Conservation (phyloP, 495 filamentous ascomycete species). For the Aspergillus nidulans region DNA sequence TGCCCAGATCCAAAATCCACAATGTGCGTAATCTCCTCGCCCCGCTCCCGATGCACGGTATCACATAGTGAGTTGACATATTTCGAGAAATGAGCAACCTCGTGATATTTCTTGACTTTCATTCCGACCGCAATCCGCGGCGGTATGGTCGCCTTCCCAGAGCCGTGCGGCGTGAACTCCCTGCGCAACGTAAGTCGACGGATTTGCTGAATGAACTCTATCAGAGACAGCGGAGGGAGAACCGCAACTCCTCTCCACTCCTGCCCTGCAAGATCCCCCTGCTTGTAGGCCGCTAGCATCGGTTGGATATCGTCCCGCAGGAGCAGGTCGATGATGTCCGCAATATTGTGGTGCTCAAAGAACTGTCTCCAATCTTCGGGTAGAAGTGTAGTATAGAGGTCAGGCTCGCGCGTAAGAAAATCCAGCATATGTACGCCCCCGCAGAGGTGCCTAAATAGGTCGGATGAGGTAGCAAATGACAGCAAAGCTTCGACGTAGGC, state of each 20-base stretch:
- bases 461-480: slow-evolving; percentile 65
- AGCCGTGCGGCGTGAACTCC: slow-evolving; percentile 41
- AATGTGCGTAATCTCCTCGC: slow-evolving; percentile 69
- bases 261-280: slow-evolving; percentile 7
- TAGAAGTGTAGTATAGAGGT: slow-evolving; percentile 69
- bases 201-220: slow-evolving; percentile 71
- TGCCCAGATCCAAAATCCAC: slow-evolving; percentile 96
- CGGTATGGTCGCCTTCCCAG: slow-evolving; percentile 47
- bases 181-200: slow-evolving; percentile 64
- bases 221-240: slow-evolving; percentile 61
- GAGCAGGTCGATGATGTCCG: slow-evolving; percentile 72
- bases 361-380: slow-evolving; percentile 77
- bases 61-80: slow-evolving; percentile 53
- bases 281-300: slow-evolving; percentile 13
- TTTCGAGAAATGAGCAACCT: slow-evolving; percentile 63
- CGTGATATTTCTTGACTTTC: slow-evolving; percentile 94
- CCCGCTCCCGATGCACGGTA: slow-evolving; percentile 51
- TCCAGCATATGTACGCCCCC: slow-evolving; percentile 94
- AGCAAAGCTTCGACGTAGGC: slow-evolving; percentile 76
- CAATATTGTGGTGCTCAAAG: slow-evolving; percentile 62
- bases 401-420: slow-evolving; percentile 83
- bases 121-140: slow-evolving; percentile 78
- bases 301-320: slow-evolving; percentile 64
- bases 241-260: slow-evolving; percentile 46
- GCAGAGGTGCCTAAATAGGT: slow-evolving; percentile 80